phyloP scores from a whole-genome alignment of 169 alveolate species.

The Plasmodium ovale region DNA sequence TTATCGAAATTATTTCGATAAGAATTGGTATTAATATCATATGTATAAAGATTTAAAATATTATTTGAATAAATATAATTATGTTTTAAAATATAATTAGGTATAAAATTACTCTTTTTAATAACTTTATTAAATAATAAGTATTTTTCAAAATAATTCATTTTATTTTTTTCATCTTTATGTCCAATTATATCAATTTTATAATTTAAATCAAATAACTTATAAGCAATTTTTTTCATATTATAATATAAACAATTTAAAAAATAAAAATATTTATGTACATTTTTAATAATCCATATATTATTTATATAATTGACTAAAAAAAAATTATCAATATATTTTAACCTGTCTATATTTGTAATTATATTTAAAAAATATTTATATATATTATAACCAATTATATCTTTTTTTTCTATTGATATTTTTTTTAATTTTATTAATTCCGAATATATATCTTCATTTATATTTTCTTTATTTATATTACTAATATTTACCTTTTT shows the following conservation, averaged over 20 bases:
- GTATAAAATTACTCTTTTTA: constrained; percentile 61
- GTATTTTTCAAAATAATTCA: constrained; percentile 67
- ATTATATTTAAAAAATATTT: constrained; percentile 68
- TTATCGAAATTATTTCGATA: constrained; percentile 38
- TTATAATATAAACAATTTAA: constrained; percentile 71
- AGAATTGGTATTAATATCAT: constrained; percentile 63
- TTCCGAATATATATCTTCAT: constrained; percentile 69
- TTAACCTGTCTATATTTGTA: constrained; percentile 67
- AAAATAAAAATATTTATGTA: constrained; percentile 76
- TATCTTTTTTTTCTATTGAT: constrained; percentile 48
- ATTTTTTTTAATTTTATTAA: constrained; percentile 40
- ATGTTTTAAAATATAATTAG: constrained; percentile 62
- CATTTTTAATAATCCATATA: constrained; percentile 62
- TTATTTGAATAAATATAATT: constrained; percentile 53
- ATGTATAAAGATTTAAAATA: constrained; percentile 55
- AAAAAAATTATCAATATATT: constrained; percentile 64
- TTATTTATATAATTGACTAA: constrained; percentile 69
- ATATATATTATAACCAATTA: constrained; percentile 62
- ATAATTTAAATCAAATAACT: constrained; percentile 49
- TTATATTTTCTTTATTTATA: constrained; percentile 71
- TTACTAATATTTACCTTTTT: constrained; percentile 72
- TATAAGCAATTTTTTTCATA: constrained; percentile 72
- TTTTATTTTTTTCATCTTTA: constrained; percentile 63
- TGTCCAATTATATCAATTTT: constrained; percentile 69
- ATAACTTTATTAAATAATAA: constrained; percentile 63